Percentiles rank a stretch among this genome's conserved stretches.
Conservation (phyloP, 257 asterid species). For the Thymus quinquecostatus region DNA sequence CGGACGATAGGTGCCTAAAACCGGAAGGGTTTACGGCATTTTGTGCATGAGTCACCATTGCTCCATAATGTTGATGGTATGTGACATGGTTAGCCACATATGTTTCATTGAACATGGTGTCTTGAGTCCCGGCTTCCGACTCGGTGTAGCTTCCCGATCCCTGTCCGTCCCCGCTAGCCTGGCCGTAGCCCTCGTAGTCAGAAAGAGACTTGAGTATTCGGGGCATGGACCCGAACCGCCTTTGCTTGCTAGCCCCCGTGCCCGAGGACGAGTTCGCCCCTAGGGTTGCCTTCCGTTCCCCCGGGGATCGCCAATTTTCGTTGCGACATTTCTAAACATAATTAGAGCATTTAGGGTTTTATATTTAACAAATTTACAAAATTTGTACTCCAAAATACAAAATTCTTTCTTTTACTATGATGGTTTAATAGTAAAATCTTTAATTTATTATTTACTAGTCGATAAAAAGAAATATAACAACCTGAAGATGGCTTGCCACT, state of each 20-base stretch:
- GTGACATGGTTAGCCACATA: neutral
- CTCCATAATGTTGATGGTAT: constrained; percentile 7
- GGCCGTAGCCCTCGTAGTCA: neutral
- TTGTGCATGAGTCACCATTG: constrained; percentile 15
- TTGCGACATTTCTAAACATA: constrained; percentile 50
- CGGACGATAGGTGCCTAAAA: constrained; percentile 7
- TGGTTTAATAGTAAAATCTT: too few relatives aligned
- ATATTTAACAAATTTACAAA: too few relatives aligned
- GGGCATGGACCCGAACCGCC: constrained; percentile 58
- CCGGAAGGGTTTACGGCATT: constrained; percentile 5
- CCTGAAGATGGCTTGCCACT: constrained; percentile 66
- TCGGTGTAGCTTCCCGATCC: constrained; percentile 13
- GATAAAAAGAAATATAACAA: neutral
- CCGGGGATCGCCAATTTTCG: constrained; percentile 51
- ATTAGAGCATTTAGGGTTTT: neutral
- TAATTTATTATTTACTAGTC: too few relatives aligned
- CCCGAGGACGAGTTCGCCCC: too few relatives aligned
- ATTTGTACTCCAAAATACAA: too few relatives aligned
- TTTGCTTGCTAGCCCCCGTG: constrained; percentile 8
- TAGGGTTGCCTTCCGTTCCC: constrained; percentile 16
- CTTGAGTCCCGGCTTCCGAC: neutral
- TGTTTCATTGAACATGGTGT: neutral
- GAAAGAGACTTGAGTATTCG: neutral
- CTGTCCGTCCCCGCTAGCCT: neutral
- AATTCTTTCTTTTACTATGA: too few relatives aligned